A percentile compares a stretch with the other conserved stretches of the same genome.
phyloP scores from a whole-genome alignment of 2,329 filamentous ascomycete genomes.

The Cladophialophora chaetospira region DNA sequence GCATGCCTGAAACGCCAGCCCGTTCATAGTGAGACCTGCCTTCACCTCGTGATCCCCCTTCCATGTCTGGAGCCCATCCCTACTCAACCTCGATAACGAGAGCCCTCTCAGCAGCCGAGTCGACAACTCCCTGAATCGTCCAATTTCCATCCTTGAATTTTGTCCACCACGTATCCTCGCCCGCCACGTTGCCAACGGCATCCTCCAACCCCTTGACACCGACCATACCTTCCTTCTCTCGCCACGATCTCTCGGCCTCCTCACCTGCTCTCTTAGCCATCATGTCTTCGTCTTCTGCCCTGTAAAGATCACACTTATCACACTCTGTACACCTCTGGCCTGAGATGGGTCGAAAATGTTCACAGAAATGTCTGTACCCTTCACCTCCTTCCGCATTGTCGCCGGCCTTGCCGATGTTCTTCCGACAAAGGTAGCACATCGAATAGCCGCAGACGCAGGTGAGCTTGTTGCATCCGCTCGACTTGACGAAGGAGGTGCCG shows the following conservation, averaged over 20 bases:
- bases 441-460: conserved; percentile 94
- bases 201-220: conserved; percentile 30
- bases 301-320: conserved; percentile 72
- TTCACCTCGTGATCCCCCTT: background rate
- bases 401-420: conserved; percentile 40
- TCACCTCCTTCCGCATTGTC: conserved; percentile 46
- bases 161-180: conserved; percentile 39
- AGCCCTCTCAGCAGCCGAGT: conserved; percentile 45
- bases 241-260: conserved; percentile 72
- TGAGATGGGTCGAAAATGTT: conserved; percentile 84
- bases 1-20: background rate
- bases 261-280: conserved; percentile 69
- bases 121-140: conserved; percentile 44
- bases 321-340: conserved; percentile 77
- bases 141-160: conserved; percentile 43
- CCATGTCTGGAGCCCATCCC: background rate
- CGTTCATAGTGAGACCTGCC: background rate
- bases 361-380: conserved; percentile 92
- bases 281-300: conserved; percentile 71
- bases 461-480: conserved; percentile 92
- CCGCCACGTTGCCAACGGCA: conserved; percentile 30
- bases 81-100: conserved; percentile 39
- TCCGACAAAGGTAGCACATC: conserved; percentile 97
- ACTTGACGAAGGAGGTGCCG: conserved; percentile 89
- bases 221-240: conserved; percentile 59